phyloP scores from a whole-genome alignment of 139 green algal species.

The Chlorella sorokiniana region DNA sequence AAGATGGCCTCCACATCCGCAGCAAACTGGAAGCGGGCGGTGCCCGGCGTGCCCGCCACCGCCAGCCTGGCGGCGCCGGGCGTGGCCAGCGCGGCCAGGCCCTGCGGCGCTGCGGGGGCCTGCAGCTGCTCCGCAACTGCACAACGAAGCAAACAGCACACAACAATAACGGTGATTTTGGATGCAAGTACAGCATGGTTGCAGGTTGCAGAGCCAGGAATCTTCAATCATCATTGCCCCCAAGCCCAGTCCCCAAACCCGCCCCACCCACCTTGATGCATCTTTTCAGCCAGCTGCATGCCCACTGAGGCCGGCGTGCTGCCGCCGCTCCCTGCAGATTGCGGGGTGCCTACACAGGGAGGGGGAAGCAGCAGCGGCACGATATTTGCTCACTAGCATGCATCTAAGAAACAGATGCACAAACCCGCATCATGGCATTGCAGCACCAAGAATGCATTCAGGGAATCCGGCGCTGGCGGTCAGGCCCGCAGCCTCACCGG shows the following conservation, averaged over 20 bases:
- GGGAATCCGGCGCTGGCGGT: no score
- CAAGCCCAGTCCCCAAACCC: neutral
- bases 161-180: neutral
- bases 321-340: conserved; percentile 1
- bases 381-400: no score
- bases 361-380: neutral
- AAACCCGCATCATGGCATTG: neutral
- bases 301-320: conserved; percentile 31
- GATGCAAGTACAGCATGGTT: neutral
- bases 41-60: neutral
- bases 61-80: neutral
- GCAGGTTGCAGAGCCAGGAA: no score
- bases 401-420: neutral
- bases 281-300: conserved; percentile 36
- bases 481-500: neutral
- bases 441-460: neutral
- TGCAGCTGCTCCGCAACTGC: conserved; percentile 41
- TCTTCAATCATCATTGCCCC: no score
- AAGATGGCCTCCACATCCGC: conserved; percentile 33
- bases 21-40: conserved; percentile 26
- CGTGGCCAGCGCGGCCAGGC: conserved; percentile 9
- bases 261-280: conserved; percentile 24
- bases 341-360: conserved; percentile 10
- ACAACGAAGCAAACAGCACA: neutral
- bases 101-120: conserved; percentile 13